A percentile compares a stretch with the other conserved stretches of the same genome.
phyloP scores from a whole-genome alignment of 1,284 basidiomycete genomes.

The Pseudomicrostroma phylloplanum region DNA sequence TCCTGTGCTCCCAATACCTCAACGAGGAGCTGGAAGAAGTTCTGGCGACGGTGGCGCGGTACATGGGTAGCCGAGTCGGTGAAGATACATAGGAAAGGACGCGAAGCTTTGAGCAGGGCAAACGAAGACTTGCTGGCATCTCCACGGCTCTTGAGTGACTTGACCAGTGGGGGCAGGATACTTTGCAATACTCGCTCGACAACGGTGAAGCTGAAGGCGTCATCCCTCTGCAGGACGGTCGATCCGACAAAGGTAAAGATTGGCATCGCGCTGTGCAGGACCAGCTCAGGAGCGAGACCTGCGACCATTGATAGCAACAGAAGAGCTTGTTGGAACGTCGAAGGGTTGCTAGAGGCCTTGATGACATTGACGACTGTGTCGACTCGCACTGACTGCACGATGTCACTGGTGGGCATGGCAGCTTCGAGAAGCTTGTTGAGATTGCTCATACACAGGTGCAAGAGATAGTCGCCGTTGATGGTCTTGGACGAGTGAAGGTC shows the following conservation, averaged over 20 bases:
- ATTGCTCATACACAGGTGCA: slow-evolving; percentile 74
- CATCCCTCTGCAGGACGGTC: slow-evolving; percentile 90
- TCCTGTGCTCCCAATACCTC: slow-evolving; percentile 73
- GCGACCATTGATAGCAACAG: slow-evolving; percentile 82
- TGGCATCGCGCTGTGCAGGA: slow-evolving; percentile 92
- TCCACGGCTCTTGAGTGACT: slow-evolving; percentile 58
- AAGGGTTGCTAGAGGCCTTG: slow-evolving; percentile 69
- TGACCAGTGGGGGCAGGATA: slow-evolving; percentile 86
- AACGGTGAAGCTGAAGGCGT: slow-evolving; percentile 87
- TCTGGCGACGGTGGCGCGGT: slow-evolving; percentile 75
- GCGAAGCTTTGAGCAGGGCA: slow-evolving; percentile 39
- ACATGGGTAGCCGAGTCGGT: slow-evolving; percentile 80
- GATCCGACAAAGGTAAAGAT: slow-evolving; percentile 99
- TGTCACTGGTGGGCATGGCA: slow-evolving; percentile 26
- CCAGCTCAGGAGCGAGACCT: slow-evolving; percentile 76
- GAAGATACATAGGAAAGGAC: slow-evolving; percentile 72
- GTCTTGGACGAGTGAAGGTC: slow-evolving; percentile 55
- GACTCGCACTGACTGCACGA: slow-evolving; percentile 34
- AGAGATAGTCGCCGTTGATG: slow-evolving; percentile 74
- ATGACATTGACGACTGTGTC: slow-evolving; percentile 43
- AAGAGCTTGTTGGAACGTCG: slow-evolving; percentile 87
- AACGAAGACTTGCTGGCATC: slow-evolving; percentile 22
- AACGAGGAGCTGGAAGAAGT: slow-evolving; percentile 87
- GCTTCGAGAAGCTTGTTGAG: slow-evolving; percentile 63
- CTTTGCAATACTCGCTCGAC: slow-evolving; percentile 91